A percentile compares a stretch with the other conserved stretches of the same genome.
phyloP scores from a whole-genome alignment of 1,284 basidiomycete genomes.

The Cystobasidium slooffiae region DNA sequence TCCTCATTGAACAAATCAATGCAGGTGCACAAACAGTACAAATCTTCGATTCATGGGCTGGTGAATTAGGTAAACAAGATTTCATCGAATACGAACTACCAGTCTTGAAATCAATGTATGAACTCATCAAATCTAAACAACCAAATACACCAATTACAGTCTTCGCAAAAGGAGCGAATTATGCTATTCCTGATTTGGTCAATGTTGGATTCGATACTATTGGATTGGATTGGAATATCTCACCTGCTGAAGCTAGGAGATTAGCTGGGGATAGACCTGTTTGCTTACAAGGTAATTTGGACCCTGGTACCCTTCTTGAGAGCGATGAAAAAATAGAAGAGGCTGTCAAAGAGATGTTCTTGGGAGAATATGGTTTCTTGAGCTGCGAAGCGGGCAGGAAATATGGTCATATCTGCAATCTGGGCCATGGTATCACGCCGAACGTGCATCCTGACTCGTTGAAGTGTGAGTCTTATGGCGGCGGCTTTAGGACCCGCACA shows the following conservation, averaged over 20 bases:
- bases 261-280: conserved; percentile 65
- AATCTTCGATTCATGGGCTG: conserved; percentile 94
- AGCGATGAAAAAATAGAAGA: conserved; percentile 83
- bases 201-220: conserved; percentile 78
- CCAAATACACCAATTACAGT: conserved; percentile 78
- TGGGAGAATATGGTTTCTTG: conserved; percentile 67
- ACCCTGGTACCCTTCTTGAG: conserved; percentile 85
- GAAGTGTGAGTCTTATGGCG: conserved; percentile 61
- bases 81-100: conserved; percentile 78
- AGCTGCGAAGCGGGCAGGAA: conserved; percentile 60
- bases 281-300: conserved; percentile 92
- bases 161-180: conserved; percentile 90
- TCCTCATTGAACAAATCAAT: conserved; percentile 83
- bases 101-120: conserved; percentile 34
- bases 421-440: conserved; percentile 97
- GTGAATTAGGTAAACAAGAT: conserved; percentile 83
- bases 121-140: conserved; percentile 20
- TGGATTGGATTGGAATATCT: conserved; percentile 85
- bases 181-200: conserved; percentile 54
- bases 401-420: conserved; percentile 88
- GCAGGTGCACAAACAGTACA: conserved; percentile 92
- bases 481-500: neutral
- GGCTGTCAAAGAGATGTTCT: conserved; percentile 80
- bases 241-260: conserved; percentile 70
- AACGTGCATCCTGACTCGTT: conserved; percentile 90